Percentiles rank a stretch among this genome's conserved stretches.
phyloP scores from a whole-genome alignment of 2,329 filamentous ascomycete species.

The Neonectria sp. region DNA sequence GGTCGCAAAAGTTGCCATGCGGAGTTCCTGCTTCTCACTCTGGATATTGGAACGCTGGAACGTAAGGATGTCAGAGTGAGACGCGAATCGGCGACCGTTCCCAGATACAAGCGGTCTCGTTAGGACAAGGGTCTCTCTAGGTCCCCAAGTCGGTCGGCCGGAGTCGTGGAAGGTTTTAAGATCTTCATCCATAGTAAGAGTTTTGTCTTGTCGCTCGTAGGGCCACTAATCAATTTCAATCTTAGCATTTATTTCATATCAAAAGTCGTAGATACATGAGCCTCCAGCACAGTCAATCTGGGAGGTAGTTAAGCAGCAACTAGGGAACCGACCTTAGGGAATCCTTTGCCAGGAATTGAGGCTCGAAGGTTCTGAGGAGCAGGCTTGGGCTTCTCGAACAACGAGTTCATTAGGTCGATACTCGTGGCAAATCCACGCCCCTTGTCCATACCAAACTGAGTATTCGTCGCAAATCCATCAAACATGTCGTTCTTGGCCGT shows the following conservation, averaged over 20 bases:
- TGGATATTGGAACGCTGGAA: constrained; percentile 65
- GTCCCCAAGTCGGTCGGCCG: constrained; percentile 85
- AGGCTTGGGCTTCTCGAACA: constrained; percentile 83
- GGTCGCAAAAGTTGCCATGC: constrained; percentile 74
- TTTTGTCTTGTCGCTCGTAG: constrained; percentile 84
- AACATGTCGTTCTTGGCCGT: constrained; percentile 48
- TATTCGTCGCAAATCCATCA: constrained; percentile 48
- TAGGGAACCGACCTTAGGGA: constrained; percentile 87
- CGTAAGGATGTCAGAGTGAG: constrained; percentile 50
- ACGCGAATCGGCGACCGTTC: constrained; percentile 50
- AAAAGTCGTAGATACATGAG: constrained; percentile 53
- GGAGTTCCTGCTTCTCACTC: constrained; percentile 75
- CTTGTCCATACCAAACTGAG: constrained; percentile 58
- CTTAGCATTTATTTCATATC: constrained; percentile 61
- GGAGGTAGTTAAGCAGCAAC: constrained; percentile 53
- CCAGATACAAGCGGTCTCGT: constrained; percentile 56
- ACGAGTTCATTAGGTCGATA: constrained; percentile 96
- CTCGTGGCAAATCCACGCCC: constrained; percentile 84
- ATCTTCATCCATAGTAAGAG: constrained; percentile 72
- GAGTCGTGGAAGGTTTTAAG: constrained; percentile 81
- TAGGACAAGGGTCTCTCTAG: constrained; percentile 80
- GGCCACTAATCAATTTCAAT: constrained; percentile 78
- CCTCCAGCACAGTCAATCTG: constrained; percentile 43
- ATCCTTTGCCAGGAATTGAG: constrained; percentile 72
- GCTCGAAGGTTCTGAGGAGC: constrained; percentile 68